Base-by-base conservation (phyloP, 2,329 filamentous ascomycete genomes). In the Gaeumannomyces tritici region DNA sequence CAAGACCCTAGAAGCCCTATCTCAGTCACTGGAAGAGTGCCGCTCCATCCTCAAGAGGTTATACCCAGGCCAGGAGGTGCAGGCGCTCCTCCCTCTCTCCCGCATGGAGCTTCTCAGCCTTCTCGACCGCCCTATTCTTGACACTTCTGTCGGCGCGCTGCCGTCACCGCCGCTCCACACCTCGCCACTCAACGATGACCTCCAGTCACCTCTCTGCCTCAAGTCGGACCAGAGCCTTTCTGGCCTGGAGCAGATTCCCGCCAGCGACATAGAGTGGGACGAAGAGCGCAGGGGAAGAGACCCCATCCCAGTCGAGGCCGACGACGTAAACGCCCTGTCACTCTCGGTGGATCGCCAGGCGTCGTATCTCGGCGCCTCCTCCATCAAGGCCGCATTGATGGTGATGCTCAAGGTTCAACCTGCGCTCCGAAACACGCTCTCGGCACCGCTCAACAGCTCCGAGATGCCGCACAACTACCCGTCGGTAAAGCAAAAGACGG, bases 301-400 rank as follows among this genome's bases (percentile, higher is more conserved):
- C 62, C 75, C 81, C 6, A 79, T 87, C 61, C 82, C 83, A n/a
- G 79, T 77, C 8, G 83, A 90, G 67, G 86, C 87, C 0, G 88
- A 90, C 71, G 87, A 89, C 70, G 85, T 89, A 56, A 89, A 89
- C 70, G 87, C 86, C 0, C 76, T 90, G 2, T 89, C 87, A 70
- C 81, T 81, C 42, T 75, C 76, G 2, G 75, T 81, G 7, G 83
- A 89, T 63, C 82, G 86, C 56, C 83, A 85, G 66, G 74, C 79
- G 4, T 83, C 88, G 3, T 91, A 91, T 68, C 77, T 91, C 4
- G 88, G 88, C 1, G 86, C 89, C 21, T 91, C 89, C 0, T 91
- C 88, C 7, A 88, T 91, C 69, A 89, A 89, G 69, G 88, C 88
- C 1, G 88, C 88, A 1, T 78, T 91, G 47, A 85, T 89, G 74